Conservation (phyloP, 2,329 filamentous ascomycete genomes). For the Moelleriella libera region DNA sequence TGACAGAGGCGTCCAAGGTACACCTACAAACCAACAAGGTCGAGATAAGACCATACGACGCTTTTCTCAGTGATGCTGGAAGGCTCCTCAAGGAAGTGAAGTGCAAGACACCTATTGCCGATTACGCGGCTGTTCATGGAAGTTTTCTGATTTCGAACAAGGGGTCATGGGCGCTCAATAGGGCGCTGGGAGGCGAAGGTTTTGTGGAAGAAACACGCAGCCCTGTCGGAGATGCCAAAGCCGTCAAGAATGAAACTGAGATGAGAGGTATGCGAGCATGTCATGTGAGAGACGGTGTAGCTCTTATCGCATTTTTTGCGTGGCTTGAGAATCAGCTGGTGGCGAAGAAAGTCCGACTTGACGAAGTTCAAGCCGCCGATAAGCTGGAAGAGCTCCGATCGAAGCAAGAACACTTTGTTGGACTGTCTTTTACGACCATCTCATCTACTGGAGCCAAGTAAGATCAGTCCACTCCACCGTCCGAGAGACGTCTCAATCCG, state of each 20-base stretch:
- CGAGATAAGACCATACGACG: constrained; percentile 64
- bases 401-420: constrained; percentile 61
- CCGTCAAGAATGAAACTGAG: constrained; percentile 84
- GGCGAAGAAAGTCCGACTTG: constrained; percentile 56
- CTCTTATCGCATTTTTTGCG: constrained; percentile 82
- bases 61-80: constrained; percentile 67
- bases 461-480: constrained; percentile 12
- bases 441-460: constrained; percentile 76
- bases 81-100: constrained; percentile 33
- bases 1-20: constrained; percentile 51
- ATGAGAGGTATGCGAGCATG: constrained; percentile 86
- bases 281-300: constrained; percentile 85
- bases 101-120: constrained; percentile 17
- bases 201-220: constrained; percentile 78
- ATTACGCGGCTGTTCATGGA: constrained; percentile 17
- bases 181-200: constrained; percentile 72
- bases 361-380: constrained; percentile 85
- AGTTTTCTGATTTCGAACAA: constrained; percentile 82
- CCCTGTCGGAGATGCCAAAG: constrained; percentile 80
- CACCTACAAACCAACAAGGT: constrained; percentile 61
- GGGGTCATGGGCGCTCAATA: constrained; percentile 84
- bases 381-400: constrained; percentile 69
- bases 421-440: constrained; percentile 89
- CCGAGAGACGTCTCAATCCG: not conserved
- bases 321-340: constrained; percentile 88